A percentile compares a stretch with the other conserved stretches of the same genome.
Conservation (phyloP, 192 early-diverging fungal genomes). For the Entomortierella parvispora region DNA sequence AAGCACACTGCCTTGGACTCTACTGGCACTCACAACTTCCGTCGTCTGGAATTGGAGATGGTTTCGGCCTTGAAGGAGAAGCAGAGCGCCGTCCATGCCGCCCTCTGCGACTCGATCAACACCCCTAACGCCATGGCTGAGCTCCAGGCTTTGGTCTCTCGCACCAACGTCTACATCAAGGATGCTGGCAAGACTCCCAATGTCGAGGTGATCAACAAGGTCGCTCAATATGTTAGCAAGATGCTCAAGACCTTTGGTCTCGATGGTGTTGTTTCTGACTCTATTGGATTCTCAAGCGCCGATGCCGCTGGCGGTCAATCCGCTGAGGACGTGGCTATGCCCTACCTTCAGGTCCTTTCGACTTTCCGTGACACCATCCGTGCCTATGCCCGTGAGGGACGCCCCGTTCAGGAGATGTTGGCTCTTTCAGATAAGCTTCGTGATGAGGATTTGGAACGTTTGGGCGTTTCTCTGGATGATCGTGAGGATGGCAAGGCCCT, state of each 20-base stretch:
- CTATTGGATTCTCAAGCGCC: slow-evolving; percentile 74
- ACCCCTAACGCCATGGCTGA: slow-evolving; percentile 85
- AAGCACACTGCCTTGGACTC: slow-evolving; percentile 62
- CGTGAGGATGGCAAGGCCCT: slow-evolving; percentile 94
- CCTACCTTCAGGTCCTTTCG: slow-evolving; percentile 83
- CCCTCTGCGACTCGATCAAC: slow-evolving; percentile 94
- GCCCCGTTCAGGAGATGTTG: slow-evolving; percentile 66
- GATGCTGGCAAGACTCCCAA: slow-evolving; percentile 67
- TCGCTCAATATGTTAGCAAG: slow-evolving; percentile 83
- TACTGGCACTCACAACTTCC: slow-evolving; percentile 79
- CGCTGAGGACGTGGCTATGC: slow-evolving; percentile 65
- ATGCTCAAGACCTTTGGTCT: slow-evolving; percentile 90
- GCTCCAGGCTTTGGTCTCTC: slow-evolving; percentile 80
- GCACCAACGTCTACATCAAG: slow-evolving; percentile 85
- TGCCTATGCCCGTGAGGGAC: slow-evolving; percentile 70
- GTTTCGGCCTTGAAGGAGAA: slow-evolving; percentile 68
- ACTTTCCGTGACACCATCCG: slow-evolving; percentile 91
- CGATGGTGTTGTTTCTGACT: slow-evolving; percentile 61
- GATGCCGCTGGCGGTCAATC: slow-evolving; percentile 46
- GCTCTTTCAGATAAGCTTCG: slow-evolving; percentile 87
- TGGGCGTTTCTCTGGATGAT: slow-evolving; percentile 95
- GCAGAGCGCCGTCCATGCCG: slow-evolving; percentile 80
- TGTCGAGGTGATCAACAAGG: slow-evolving; percentile 76
- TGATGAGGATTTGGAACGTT: slow-evolving; percentile 85
- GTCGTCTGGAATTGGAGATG: slow-evolving; percentile 77